phyloP scores from a whole-genome alignment of 192 early-diverging fungal genomes.

The Coemansia sp. region DNA sequence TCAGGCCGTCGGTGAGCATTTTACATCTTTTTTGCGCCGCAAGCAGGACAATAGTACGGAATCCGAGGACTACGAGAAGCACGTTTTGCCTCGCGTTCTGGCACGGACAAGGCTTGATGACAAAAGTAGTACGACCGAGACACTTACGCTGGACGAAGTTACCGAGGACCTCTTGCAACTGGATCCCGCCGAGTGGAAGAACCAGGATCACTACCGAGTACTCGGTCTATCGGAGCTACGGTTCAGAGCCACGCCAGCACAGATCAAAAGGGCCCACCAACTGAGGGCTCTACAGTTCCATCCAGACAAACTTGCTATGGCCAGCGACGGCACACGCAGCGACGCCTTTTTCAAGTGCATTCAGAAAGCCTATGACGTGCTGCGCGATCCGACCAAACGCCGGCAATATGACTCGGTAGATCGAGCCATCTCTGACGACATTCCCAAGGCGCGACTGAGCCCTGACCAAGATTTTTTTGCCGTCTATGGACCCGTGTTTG shows the following conservation, averaged over 20 bases:
- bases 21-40: slow-evolving; percentile 50
- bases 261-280: slow-evolving; percentile 63
- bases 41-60: slow-evolving; percentile 53
- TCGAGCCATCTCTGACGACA: slow-evolving; percentile 66
- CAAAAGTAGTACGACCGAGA: slow-evolving; percentile 44
- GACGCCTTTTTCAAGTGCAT: slow-evolving; percentile 84
- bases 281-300: slow-evolving; percentile 60
- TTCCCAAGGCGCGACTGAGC: slow-evolving; percentile 30
- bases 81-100: slow-evolving; percentile 55
- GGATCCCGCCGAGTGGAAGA: slow-evolving; percentile 78
- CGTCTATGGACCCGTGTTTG: slow-evolving; percentile 62
- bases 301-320: slow-evolving; percentile 72
- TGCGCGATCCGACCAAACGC: slow-evolving; percentile 69
- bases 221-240: slow-evolving; percentile 70
- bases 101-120: slow-evolving; percentile 35
- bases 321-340: slow-evolving; percentile 43
- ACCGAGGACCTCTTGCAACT: slow-evolving; percentile 61
- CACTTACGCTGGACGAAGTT: slow-evolving; percentile 63
- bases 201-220: slow-evolving; percentile 83
- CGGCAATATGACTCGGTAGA: slow-evolving; percentile 81
- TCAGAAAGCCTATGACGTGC: slow-evolving; percentile 72
- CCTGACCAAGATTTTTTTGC: slow-evolving; percentile 36
- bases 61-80: slow-evolving; percentile 52
- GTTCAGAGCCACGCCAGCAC: slow-evolving; percentile 65
- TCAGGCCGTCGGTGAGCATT: slow-evolving; percentile 48